These are phyloP conservation scores for Talaromyces stipitatus DNA, from an alignment of 495 filamentous ascomycete genomes.

Conservation along the genomic window DNA sequence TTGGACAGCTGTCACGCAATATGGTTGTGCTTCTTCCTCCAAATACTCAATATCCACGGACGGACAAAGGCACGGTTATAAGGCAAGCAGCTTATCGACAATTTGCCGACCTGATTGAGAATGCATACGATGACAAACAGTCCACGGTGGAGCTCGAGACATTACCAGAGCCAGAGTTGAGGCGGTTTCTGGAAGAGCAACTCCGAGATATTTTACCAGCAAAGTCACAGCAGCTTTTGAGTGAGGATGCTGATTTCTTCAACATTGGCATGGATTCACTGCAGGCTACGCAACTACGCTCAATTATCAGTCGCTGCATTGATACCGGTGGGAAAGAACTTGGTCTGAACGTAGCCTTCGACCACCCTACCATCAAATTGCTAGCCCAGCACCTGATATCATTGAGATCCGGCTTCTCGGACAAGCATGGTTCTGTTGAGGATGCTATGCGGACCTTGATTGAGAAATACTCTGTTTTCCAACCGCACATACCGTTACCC, in stretches of 20 bases:
- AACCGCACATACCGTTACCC: slow-evolving; percentile 24
- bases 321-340: slow-evolving; percentile 25
- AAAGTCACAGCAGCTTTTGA: slow-evolving; percentile 9
- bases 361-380: slow-evolving; percentile 31
- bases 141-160: neutral
- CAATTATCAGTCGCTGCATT: slow-evolving; percentile 24
- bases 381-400: slow-evolving; percentile 23
- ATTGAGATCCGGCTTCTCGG: slow-evolving; percentile 15
- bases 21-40: slow-evolving; percentile 41
- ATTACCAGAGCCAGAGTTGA: slow-evolving; percentile 11
- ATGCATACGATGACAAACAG: slow-evolving; percentile 27
- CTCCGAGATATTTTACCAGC: neutral
- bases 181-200: slow-evolving; percentile 6
- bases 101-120: slow-evolving; percentile 42
- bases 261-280: slow-evolving; percentile 47
- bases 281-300: slow-evolving; percentile 43
- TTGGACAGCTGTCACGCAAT: slow-evolving; percentile 44
- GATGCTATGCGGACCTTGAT: slow-evolving; percentile 28
- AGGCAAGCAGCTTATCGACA: slow-evolving; percentile 44
- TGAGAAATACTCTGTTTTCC: slow-evolving; percentile 29
- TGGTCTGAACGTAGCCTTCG: slow-evolving; percentile 39
- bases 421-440: slow-evolving; percentile 16
- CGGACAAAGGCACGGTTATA: slow-evolving; percentile 51
- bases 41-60: slow-evolving; percentile 38
- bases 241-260: slow-evolving; percentile 44